These are phyloP conservation scores for Penicillium daleae DNA, from an alignment of 495 filamentous ascomycete genomes.

Conservation along the genomic window DNA sequence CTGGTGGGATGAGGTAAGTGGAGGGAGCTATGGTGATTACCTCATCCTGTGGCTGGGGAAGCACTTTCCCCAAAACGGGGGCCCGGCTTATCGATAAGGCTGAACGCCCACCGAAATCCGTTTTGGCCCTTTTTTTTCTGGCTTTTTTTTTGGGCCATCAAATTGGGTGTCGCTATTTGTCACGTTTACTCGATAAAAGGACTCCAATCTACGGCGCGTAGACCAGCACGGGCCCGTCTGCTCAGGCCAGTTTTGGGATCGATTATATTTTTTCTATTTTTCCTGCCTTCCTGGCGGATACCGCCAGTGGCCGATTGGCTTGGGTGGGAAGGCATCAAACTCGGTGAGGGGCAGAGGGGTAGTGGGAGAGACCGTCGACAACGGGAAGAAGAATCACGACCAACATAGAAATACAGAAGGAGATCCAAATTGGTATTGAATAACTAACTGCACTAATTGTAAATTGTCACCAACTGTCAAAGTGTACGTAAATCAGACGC, in stretches of 20 bases:
- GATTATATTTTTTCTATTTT: conserved; percentile 29
- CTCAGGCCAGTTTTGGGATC: conserved; percentile 7
- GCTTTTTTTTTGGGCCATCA: conserved; percentile 7
- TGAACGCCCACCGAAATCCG: conserved; percentile 29
- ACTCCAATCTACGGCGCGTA: conserved; percentile 34
- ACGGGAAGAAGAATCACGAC: neutral
- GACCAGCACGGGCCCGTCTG: conserved; percentile 28
- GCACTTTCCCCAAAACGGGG: neutral
- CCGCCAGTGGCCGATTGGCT: conserved; percentile 21
- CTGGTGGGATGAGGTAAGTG: conserved; percentile 14
- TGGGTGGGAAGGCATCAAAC: neutral
- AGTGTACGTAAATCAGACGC: too few relatives aligned
- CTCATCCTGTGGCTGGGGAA: conserved; percentile 22
- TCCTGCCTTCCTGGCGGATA: conserved; percentile 9
- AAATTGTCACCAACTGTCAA: neutral
- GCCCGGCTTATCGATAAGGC: conserved; percentile 33
- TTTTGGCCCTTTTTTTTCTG: conserved; percentile 17
- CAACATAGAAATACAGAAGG: too few relatives aligned
- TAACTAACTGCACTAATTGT: neutral
- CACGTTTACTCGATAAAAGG: conserved; percentile 31
- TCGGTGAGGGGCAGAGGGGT: conserved; percentile 5
- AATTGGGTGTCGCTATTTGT: conserved; percentile 38
- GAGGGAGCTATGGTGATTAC: conserved; percentile 5
- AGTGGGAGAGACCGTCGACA: neutral
- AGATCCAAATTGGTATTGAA: neutral